These are phyloP conservation scores for Aureobasidium sp. DNA, from an alignment of 2,329 filamentous ascomycete species.

Conservation along the genomic window DNA sequence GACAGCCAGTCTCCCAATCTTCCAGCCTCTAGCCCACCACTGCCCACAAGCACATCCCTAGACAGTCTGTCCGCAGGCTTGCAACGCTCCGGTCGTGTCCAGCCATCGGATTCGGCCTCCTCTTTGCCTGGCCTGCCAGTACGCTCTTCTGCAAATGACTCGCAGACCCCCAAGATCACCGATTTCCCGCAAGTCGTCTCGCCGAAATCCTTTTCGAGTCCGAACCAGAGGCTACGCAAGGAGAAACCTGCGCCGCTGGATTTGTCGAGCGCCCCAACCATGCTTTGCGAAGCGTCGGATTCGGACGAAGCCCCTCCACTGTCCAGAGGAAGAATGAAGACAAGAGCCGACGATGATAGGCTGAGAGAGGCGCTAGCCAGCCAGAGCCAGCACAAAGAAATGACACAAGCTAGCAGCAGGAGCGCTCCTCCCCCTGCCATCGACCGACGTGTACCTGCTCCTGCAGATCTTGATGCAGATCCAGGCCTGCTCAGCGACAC, in stretches of 20 bases:
- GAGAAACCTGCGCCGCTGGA: slow-evolving; percentile 79
- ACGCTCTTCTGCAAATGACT: background rate
- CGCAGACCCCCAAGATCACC: background rate
- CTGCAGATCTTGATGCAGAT: background rate
- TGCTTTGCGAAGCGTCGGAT: slow-evolving; percentile 8
- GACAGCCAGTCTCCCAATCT: slow-evolving; percentile 23
- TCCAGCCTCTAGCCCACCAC: slow-evolving; percentile 14
- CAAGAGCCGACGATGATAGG: slow-evolving; percentile 78
- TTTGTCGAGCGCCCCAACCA: slow-evolving; percentile 39
- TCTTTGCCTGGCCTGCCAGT: background rate
- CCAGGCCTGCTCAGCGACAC: slow-evolving; percentile 8
- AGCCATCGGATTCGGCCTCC: background rate
- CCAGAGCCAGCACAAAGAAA: slow-evolving; percentile 50
- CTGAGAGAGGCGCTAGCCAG: slow-evolving; percentile 61
- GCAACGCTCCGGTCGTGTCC: slow-evolving; percentile 10
- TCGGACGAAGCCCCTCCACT: slow-evolving; percentile 6
- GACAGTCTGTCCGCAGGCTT: slow-evolving; percentile 10
- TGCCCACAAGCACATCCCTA: slow-evolving; percentile 4
- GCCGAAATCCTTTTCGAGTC: slow-evolving; percentile 22
- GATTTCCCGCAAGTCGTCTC: slow-evolving; percentile 1
- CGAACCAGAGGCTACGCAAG: slow-evolving; percentile 52
- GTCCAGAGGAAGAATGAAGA: slow-evolving; percentile 65
- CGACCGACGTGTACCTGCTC: slow-evolving; percentile 1
- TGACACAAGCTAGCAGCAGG: slow-evolving; percentile 61
- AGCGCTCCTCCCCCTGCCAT: slow-evolving; percentile 27